Conservation (phyloP, 352 stramenopile species). For the Phytophthora colocasiae region DNA sequence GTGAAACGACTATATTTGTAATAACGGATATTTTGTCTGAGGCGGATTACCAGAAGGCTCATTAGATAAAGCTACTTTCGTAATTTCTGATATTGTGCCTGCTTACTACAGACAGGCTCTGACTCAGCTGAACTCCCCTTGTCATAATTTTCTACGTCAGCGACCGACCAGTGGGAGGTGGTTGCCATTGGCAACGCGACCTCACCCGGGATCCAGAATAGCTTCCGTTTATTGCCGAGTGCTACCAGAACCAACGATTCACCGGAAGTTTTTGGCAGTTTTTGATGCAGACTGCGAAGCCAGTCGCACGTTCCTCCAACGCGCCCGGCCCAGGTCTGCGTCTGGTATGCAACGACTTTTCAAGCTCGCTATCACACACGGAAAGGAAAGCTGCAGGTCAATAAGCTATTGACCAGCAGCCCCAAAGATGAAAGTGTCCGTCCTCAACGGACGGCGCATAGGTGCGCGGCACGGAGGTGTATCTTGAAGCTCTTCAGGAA, state of each 20-base stretch:
- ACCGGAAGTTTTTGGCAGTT: too few species aligned
- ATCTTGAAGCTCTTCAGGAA: too few species aligned
- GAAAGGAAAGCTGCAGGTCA: not conserved
- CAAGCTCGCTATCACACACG: not conserved
- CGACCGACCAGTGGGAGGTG: too few species aligned
- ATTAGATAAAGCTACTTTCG: not conserved
- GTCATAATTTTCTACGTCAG: slow-evolving; percentile 8
- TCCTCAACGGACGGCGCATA: not conserved
- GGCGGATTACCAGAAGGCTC: too few species aligned
- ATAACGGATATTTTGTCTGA: not conserved
- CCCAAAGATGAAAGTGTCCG: slow-evolving; percentile 7
- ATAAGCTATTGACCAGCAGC: slow-evolving; percentile 13
- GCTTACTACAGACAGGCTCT: not conserved
- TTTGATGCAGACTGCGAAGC: slow-evolving; percentile 1
- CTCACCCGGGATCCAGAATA: not conserved
- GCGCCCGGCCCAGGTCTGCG: slow-evolving; percentile 8
- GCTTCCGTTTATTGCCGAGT: not conserved
- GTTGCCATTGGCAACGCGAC: too few species aligned
- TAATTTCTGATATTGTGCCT: not conserved
- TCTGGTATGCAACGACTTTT: slow-evolving; percentile 16
- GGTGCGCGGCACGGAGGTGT: not conserved
- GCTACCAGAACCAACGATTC: too few species aligned
- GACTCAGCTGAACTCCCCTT: not conserved
- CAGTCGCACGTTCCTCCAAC: slow-evolving; percentile 5
- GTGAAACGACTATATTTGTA: not conserved